Conservation (phyloP, 345 rosid genomes). For the Moricandia arvensis region DNA sequence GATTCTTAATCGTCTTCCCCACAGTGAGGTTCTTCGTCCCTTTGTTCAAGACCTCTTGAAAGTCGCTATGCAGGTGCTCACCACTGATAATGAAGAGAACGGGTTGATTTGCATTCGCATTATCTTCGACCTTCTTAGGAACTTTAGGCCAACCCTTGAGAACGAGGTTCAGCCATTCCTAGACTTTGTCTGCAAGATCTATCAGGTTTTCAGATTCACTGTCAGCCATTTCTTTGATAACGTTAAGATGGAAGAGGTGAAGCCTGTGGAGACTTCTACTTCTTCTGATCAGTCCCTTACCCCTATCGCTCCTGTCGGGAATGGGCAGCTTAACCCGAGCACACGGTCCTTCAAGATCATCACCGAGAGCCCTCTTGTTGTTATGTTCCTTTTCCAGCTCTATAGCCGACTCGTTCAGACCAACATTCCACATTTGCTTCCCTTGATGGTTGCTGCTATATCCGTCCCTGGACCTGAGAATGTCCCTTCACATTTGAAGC, state of each 20-base stretch:
- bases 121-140: slow-evolving; percentile 91
- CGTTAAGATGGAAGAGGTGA: slow-evolving; percentile 62
- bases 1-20: slow-evolving; percentile 93
- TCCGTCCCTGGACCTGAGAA: slow-evolving; percentile 95
- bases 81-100: slow-evolving; percentile 92
- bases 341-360: slow-evolving; percentile 93
- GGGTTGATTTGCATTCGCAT: slow-evolving; percentile 92
- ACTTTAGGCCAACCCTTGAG: slow-evolving; percentile 88
- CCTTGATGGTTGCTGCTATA: slow-evolving; percentile 95
- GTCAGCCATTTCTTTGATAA: slow-evolving; percentile 89
- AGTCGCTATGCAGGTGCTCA: slow-evolving; percentile 97
- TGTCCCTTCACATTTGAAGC: slow-evolving; percentile 82
- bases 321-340: slow-evolving; percentile 88
- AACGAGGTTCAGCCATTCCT: slow-evolving; percentile 94
- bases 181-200: slow-evolving; percentile 95
- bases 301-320: slow-evolving; percentile 47
- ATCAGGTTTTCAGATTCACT: slow-evolving; percentile 77
- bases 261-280: slow-evolving; percentile 72
- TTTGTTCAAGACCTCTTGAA: slow-evolving; percentile 95
- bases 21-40: slow-evolving; percentile 97
- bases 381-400: slow-evolving; percentile 95
- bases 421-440: slow-evolving; percentile 88
- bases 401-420: slow-evolving; percentile 93
- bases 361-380: slow-evolving; percentile 98
- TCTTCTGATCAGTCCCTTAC: slow-evolving; percentile 70